These are phyloP conservation scores for Maudiozyma barnettii DNA, from an alignment of 805 yeast species.

Conservation along the genomic window DNA sequence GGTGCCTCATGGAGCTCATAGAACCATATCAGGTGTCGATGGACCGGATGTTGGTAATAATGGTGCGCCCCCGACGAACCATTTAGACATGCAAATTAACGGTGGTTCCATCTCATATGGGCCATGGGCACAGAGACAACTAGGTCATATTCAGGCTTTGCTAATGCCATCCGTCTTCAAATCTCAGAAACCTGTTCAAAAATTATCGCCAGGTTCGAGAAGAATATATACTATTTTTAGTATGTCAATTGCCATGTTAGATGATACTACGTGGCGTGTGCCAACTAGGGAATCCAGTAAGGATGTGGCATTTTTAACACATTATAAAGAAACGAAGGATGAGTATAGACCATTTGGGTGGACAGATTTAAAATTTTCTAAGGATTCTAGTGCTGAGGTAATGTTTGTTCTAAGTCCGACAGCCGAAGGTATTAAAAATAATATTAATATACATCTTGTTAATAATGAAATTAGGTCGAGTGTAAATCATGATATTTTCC, in stretches of 20 bases:
- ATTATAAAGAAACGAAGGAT: constrained; percentile 27
- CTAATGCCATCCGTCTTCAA: constrained; percentile 60
- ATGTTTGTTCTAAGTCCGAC: constrained; percentile 46
- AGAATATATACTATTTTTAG: constrained; percentile 52
- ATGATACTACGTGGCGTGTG: constrained; percentile 58
- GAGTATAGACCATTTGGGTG: constrained; percentile 74
- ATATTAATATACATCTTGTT: constrained; percentile 36
- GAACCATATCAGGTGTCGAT: constrained; percentile 25
- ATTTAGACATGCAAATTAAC: constrained; percentile 48
- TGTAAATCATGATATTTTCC: constrained; percentile 77
- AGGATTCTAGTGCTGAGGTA: constrained; percentile 41
- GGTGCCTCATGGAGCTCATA: constrained; percentile 35
- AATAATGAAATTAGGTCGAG: constrained; percentile 66
- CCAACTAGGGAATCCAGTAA: constrained; percentile 84
- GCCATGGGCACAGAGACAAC: constrained; percentile 91
- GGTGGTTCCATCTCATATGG: constrained; percentile 74
- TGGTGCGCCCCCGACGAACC: constrained; percentile 50
- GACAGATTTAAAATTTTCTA: constrained; percentile 62
- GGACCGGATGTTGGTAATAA: constrained; percentile 52
- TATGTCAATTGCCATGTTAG: constrained; percentile 46
- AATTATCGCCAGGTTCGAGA: constrained; percentile 38
- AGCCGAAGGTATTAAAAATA: constrained; percentile 46
- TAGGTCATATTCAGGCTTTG: constrained; percentile 52
- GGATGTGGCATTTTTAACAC: constrained; percentile 39
- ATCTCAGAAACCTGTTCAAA: constrained; percentile 40